Evolutionary conservation across 2,329 filamentous ascomycete species (phyloP).

Genomic region (Xylaria sp.): DNA sequence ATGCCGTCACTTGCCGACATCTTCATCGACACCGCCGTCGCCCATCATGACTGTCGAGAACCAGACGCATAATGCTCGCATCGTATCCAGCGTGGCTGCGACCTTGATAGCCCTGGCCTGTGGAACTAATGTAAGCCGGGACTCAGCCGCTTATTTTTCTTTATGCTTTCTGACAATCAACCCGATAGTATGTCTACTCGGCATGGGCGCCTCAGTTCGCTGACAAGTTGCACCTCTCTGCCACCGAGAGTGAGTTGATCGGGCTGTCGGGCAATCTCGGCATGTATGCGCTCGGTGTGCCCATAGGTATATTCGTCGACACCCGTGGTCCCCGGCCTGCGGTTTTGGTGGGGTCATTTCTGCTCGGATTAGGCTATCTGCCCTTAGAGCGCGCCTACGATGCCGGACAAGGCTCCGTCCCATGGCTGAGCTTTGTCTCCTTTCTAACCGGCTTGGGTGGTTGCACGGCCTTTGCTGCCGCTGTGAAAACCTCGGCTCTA

Average conservation of each 20-base stretch:
- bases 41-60: slow-evolving; percentile 58
- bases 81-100: slow-evolving; percentile 85
- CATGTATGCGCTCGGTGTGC: slow-evolving; percentile 93
- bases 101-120: slow-evolving; percentile 88
- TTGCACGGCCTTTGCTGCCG: slow-evolving; percentile 88
- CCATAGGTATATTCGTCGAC: slow-evolving; percentile 89
- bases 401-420: slow-evolving; percentile 68
- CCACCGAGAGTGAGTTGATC: slow-evolving; percentile 94
- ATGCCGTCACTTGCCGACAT: slow-evolving; percentile 11
- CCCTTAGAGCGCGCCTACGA: slow-evolving; percentile 84
- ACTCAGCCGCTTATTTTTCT: slow-evolving; percentile 9
- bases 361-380: slow-evolving; percentile 84
- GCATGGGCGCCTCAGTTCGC: slow-evolving; percentile 98
- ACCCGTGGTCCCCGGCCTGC: slow-evolving; percentile 81
- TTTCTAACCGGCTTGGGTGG: slow-evolving; percentile 89
- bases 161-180: slow-evolving; percentile 32
- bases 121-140: slow-evolving; percentile 82
- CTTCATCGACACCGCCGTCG: slow-evolving; percentile 7
- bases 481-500: slow-evolving; percentile 86
- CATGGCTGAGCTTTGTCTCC: slow-evolving; percentile 80
- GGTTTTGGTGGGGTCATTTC: slow-evolving; percentile 77
- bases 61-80: slow-evolving; percentile 70
- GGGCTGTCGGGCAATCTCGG: slow-evolving; percentile 87
- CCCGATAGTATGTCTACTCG: slow-evolving; percentile 89
- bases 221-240: slow-evolving; percentile 83